Evolutionary conservation across 441 rosid genomes (phyloP).

Genomic region (Iberis amara): DNA sequence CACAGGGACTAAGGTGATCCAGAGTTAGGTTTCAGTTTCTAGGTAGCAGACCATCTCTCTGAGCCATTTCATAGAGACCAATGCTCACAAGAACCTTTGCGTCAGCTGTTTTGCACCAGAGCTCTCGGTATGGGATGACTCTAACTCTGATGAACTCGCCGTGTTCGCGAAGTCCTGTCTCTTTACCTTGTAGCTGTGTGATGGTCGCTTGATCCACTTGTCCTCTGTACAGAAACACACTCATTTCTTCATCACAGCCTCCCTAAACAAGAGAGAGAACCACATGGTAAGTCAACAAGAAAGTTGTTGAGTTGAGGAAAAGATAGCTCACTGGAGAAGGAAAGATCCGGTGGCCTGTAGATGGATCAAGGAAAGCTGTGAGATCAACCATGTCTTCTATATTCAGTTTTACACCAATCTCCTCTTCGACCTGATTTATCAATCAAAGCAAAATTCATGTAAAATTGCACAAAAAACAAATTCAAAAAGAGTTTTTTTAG

Average conservation of each 20-base stretch:
- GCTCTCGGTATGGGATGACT: slow-evolving; percentile 51
- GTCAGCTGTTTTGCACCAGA: slow-evolving; percentile 74
- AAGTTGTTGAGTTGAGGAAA: not conserved
- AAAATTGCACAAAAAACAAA: not conserved
- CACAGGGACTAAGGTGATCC: too few relatives aligned
- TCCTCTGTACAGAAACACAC: slow-evolving; percentile 53
- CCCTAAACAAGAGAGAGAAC: slow-evolving; percentile 43
- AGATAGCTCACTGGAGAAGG: slow-evolving; percentile 64
- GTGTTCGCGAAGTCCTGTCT: slow-evolving; percentile 60
- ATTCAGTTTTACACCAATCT: slow-evolving; percentile 65
- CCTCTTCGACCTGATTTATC: slow-evolving; percentile 68
- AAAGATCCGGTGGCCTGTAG: slow-evolving; percentile 57
- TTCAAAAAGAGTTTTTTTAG: not conserved
- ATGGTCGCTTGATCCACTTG: slow-evolving; percentile 48
- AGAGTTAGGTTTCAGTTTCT: too few relatives aligned
- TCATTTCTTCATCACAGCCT: slow-evolving; percentile 79
- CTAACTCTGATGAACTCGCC: slow-evolving; percentile 80
- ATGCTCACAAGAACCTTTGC: slow-evolving; percentile 67
- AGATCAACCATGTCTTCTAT: slow-evolving; percentile 78
- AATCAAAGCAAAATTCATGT: slow-evolving; percentile 7
- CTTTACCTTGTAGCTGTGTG: slow-evolving; percentile 65
- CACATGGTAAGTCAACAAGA: not conserved
- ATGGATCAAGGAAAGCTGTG: slow-evolving; percentile 69
- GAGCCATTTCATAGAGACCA: slow-evolving; percentile 74
- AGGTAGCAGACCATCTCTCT: too few relatives aligned